Conservation (phyloP, 169 alveolate genomes). For the Plasmodium relictum region DNA sequence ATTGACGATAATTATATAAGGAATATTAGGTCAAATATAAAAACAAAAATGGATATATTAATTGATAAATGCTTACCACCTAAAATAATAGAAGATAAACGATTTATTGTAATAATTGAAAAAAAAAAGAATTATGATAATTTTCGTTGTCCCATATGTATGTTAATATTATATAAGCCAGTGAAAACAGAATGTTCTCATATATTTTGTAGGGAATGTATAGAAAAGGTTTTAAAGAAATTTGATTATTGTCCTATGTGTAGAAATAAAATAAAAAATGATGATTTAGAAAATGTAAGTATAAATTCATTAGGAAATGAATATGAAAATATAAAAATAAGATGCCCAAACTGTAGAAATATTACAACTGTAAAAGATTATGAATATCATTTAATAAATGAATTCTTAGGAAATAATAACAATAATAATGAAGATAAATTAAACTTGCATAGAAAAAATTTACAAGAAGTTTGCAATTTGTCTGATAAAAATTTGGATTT, state of each 20-base stretch:
- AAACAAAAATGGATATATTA: constrained; percentile 21
- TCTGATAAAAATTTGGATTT: not conserved
- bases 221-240: constrained; percentile 70
- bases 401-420: not conserved
- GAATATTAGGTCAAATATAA: constrained; percentile 24
- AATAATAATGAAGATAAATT: too few relatives aligned
- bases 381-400: constrained; percentile 32
- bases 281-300: constrained; percentile 12
- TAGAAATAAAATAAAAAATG: constrained; percentile 32
- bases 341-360: constrained; percentile 28
- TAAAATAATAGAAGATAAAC: constrained; percentile 28
- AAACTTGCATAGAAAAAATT: too few relatives aligned
- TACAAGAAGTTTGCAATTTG: not conserved
- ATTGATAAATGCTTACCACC: constrained; percentile 28
- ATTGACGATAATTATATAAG: constrained; percentile 13
- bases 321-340: constrained; percentile 29
- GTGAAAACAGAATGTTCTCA: constrained; percentile 81
- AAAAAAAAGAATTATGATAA: constrained; percentile 57
- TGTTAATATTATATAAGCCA: constrained; percentile 78
- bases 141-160: constrained; percentile 75
- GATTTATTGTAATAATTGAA: constrained; percentile 46
- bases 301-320: constrained; percentile 29
- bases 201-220: constrained; percentile 78
- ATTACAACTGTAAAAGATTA: constrained; percentile 42
- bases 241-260: constrained; percentile 62